phyloP scores from a whole-genome alignment of 306 rosid species.

The Vigna reflexopilosa region DNA sequence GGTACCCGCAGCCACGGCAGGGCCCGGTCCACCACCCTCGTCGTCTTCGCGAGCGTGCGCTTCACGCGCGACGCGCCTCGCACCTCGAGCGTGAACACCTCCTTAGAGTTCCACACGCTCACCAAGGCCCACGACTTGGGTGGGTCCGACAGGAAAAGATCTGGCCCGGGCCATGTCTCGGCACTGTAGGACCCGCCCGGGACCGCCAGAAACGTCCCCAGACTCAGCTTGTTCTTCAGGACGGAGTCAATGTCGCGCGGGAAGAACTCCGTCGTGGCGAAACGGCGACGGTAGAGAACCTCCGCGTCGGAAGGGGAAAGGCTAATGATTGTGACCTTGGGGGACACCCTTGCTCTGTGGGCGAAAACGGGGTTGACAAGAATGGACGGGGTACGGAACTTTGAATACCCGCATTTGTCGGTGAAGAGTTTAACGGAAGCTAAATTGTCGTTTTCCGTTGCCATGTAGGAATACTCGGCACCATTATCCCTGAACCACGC shows the following conservation, averaged over 20 bases:
- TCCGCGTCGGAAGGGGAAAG: constrained; percentile 73
- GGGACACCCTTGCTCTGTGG: constrained; percentile 53
- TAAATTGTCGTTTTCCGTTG: constrained; percentile 88
- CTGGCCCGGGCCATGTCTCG: constrained; percentile 70
- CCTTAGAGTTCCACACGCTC: constrained; percentile 90
- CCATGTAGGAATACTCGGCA: constrained; percentile 87
- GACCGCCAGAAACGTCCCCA: constrained; percentile 88
- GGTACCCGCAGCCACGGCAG: constrained; percentile 83
- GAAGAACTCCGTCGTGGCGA: constrained; percentile 86
- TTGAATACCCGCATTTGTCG: constrained; percentile 89
- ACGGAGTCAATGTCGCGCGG: constrained; percentile 92
- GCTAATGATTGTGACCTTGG: constrained; percentile 55
- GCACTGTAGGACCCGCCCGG: constrained; percentile 56
- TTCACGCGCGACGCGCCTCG: constrained; percentile 74
- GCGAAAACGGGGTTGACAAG: constrained; percentile 95
- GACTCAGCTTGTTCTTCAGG: constrained; percentile 65
- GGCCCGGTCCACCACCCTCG: constrained; percentile 71
- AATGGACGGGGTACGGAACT: constrained; percentile 83
- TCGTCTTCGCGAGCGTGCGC: constrained; percentile 64
- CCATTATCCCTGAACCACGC: constrained; percentile 80
- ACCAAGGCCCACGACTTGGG: constrained; percentile 90
- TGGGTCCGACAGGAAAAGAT: constrained; percentile 59
- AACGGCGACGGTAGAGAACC: constrained; percentile 70
- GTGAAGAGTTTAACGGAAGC: constrained; percentile 83
- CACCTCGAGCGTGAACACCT: constrained; percentile 74